phyloP scores from a whole-genome alignment of 768 basidiomycete genomes.

The Gymnopilus junonius region DNA sequence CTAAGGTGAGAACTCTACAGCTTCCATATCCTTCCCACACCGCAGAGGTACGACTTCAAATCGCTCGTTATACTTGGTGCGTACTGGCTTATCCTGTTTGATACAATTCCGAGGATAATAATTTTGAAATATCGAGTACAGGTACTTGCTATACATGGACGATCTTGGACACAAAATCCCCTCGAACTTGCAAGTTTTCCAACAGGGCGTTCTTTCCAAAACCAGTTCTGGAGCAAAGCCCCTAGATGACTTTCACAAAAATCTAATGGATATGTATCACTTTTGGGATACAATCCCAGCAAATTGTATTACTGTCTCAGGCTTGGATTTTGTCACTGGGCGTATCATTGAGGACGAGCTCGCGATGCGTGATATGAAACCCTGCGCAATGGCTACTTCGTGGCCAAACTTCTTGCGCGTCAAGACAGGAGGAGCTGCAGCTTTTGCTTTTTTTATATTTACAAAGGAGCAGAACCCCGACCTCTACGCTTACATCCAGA shows the following conservation, averaged over 20 bases:
- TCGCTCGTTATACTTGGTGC: neutral
- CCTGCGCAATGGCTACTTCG: neutral
- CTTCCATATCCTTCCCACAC: neutral
- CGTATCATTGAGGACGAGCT: constrained; percentile 7
- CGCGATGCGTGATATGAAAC: neutral
- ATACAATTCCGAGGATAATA: neutral
- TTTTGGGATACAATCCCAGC: constrained; percentile 11
- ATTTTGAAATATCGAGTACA: too few species aligned
- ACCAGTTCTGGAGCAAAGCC: neutral
- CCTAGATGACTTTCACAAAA: neutral
- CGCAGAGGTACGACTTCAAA: neutral
- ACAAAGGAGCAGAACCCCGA: constrained; percentile 3
- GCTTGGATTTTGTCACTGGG: constrained; percentile 9
- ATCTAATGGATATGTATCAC: neutral
- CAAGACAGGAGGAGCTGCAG: constrained; percentile 4
- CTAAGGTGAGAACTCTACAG: neutral
- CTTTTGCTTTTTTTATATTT: constrained; percentile 9
- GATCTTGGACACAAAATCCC: neutral
- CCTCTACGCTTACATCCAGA: constrained; percentile 5
- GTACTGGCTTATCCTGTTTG: neutral
- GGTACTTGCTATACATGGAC: neutral
- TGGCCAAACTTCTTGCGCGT: constrained; percentile 15
- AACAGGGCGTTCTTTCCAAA: neutral
- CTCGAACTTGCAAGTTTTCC: neutral
- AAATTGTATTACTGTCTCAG: constrained; percentile 3